These are phyloP conservation scores for Chytriomyces confervae DNA, from an alignment of 192 early-diverging fungal species.

Conservation along the genomic window DNA sequence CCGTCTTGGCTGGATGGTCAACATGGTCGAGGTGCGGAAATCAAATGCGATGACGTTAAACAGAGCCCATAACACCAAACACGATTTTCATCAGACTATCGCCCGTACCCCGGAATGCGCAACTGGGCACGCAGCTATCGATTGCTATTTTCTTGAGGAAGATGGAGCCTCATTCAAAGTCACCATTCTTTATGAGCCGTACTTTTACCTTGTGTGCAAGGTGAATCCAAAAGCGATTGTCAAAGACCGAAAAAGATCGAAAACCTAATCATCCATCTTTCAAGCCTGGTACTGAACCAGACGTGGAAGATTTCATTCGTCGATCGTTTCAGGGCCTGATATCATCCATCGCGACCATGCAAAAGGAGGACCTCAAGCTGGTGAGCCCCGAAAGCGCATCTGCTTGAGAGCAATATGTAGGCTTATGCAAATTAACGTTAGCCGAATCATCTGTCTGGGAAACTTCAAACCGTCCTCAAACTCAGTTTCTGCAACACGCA, in stretches of 20 bases:
- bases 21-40: slow-evolving; percentile 83
- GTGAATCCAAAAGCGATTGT: slow-evolving; percentile 43
- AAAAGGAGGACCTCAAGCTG: slow-evolving; percentile 86
- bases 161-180: slow-evolving; percentile 88
- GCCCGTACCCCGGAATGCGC: slow-evolving; percentile 25
- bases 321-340: slow-evolving; percentile 73
- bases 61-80: neutral
- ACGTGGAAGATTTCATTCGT: slow-evolving; percentile 85
- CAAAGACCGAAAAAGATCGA: too few species aligned
- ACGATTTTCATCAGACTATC: slow-evolving; percentile 15
- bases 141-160: slow-evolving; percentile 92
- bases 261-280: neutral
- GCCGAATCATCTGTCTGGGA: slow-evolving; percentile 89
- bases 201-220: slow-evolving; percentile 88
- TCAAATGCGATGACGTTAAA: neutral
- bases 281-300: slow-evolving; percentile 72
- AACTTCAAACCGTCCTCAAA: slow-evolving; percentile 73
- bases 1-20: slow-evolving; percentile 88
- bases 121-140: slow-evolving; percentile 74
- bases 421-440: neutral
- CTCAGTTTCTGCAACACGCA: slow-evolving; percentile 83
- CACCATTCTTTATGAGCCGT: slow-evolving; percentile 84
- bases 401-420: neutral
- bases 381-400: slow-evolving; percentile 44
- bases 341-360: slow-evolving; percentile 63